Base-by-base conservation (phyloP, 768 basidiomycete genomes). In the Lactarius hengduanensis region DNA sequence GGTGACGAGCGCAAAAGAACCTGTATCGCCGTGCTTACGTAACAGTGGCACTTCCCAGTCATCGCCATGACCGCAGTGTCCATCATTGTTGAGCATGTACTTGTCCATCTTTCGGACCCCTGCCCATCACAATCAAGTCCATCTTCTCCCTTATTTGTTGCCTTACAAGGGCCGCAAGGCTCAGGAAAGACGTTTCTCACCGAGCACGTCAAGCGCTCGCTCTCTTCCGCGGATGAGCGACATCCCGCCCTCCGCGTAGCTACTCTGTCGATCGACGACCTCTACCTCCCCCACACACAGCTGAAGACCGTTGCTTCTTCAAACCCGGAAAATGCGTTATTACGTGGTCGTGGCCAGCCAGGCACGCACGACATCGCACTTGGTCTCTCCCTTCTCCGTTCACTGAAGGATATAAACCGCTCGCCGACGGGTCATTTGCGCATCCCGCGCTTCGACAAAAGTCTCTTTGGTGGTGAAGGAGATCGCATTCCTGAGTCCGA, bases 81-180 rank as follows among this genome's bases (percentile, higher is more conserved):
- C 8, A 75, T 69, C 47, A 81, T 83, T 73, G 72, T 75, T 26
- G 64, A 72, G 32, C 82, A 83, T 65, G 72, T 84, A 53, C 71
- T 74, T 26, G n/a, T 47, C 3, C 78, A 82, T 34, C 71, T 83
- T n/a, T 26, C 64, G 41, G 20, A 40, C 2, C 77, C 26, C 41
- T 71, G 40, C 74, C 66, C 59, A 61, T 64, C 62, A 30, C 61
- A 22, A 10, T 9, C 64, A n/a, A 54, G 30, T n/a, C 32, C 50
- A 10, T 58, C 16, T 13, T 74, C 75, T 28, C 94, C 96, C 3
- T 79, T 97, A 18, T 90, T 97, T 67, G 86, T 96, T 15, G 94
- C 88, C 2, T 73, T 97, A 18, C 96, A 97, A 77, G 96, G 96
- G 0, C 94, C 96, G 0, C 96, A 98, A 76, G 96, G 96, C 13